Base-by-base conservation (phyloP, 495 filamentous ascomycete genomes). In the Ascobolus immersus region DNA sequence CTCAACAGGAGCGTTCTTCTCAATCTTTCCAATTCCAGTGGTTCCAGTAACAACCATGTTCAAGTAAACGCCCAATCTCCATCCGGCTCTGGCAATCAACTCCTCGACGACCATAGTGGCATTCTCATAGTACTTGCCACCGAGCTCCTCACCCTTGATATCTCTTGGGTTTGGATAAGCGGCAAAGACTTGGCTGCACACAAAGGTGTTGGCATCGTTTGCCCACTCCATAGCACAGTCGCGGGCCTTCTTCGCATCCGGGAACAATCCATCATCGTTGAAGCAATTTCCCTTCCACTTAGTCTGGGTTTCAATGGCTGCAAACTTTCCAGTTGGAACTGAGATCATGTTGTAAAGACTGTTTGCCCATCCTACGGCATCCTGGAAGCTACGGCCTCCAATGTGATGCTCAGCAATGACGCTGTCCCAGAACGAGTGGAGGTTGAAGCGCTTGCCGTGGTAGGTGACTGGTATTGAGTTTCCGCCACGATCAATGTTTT, bases 51-150 rank as follows among this genome's bases (percentile, higher is more conserved):
- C 48, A 44, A 71, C 64, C 36, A 57, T 42, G 41, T 72, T 66
- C 36, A 73, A 44, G 67, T 60, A 73, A 14, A 58, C 58, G 5
- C 62, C 69, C 33, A 77, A 47, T 15, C 75, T 62, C 41, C 70
- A 80, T 8, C 76, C 76, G 7, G 67, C 76, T 46, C 68, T 72
- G 2, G 74, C 77, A 43, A 91, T 62, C 51, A 77, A 67, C 40
- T 67, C 39, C 55, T 84, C 67, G 25, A 86, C 58, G 28, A 73
- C 61, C 13, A 61, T 63, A 12, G 62, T 53, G 10, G 69, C 64
- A 12, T 55, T 55, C 28, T 71, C 54, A 44, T 69, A 73, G 51
- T 82, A 82, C 5, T 54, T 52, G 0, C 59, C 60, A 32, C 58
- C 58, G 15, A 78, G 48, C 44, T 78, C 73, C 42, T 64, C 49